Base-by-base conservation (phyloP, 805 yeast species). In the Candida stauntonica region DNA sequence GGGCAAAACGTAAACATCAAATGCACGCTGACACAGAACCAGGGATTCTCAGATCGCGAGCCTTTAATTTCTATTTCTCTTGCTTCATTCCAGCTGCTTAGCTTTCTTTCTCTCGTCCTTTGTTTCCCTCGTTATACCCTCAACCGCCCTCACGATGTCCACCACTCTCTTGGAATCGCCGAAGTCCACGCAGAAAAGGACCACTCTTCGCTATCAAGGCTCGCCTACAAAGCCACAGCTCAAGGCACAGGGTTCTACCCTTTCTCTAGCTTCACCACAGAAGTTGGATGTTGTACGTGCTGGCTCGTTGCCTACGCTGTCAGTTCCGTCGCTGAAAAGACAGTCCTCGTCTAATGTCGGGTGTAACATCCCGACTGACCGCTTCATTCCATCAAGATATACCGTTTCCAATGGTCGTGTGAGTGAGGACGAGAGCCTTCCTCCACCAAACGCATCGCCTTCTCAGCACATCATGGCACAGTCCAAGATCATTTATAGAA, bases 331-430 rank as follows among this genome's bases (percentile, higher is more conserved):
- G 12, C 42, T 54, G 32, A 46, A 44, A 29, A 42, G 49, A 34
- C 46, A 50, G 30, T 51, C 44, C 37, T 51, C 44, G 38, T 56
- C 48, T 34, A 47, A 45, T 26, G 47, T 52, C 27, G 39, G 48
- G n/a, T 43, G 50, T 2, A 54, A 61, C 42, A 8, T 21, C 24
- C 50, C 57, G 8, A 62, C 73, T 7, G 86, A 80, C 50, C 61
- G 86, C 42, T 80, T 77, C 51, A 78, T 80, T 34, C 86, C 86
- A 3, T 63, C 75, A 23, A 56, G 81, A 34, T 74, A 70, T 48
- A 62, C 71, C 14, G 65, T 72, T 1, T 68, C 77, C 27, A 51
- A 74, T 40, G 67, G 79, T 26, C 64, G 67, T 44, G 57, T 73
- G 35, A 43, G 59, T 13, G 72, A 69, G 17, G 64, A 62, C 12